phyloP scores from a whole-genome alignment of 2,329 filamentous ascomycete species.

The Tolypocladium ophioglossoides region DNA sequence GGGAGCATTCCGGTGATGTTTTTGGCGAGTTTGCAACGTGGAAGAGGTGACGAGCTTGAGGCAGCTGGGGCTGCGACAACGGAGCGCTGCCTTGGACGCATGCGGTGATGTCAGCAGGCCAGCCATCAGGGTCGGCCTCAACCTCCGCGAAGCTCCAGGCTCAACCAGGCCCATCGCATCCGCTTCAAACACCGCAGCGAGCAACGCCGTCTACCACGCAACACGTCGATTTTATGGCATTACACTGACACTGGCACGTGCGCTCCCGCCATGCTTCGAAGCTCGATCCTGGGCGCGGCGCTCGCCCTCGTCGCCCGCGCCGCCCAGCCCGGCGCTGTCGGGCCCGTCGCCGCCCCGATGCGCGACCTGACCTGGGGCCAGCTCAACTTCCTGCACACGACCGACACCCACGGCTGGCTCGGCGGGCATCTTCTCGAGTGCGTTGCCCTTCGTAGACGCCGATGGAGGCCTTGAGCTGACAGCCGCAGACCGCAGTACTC shows the following conservation, averaged over 20 bases:
- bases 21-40: too few relatives aligned
- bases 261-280: constrained; percentile 14
- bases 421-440: constrained; percentile 87
- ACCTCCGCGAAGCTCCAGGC: not conserved
- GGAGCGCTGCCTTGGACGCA: too few relatives aligned
- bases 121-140: not conserved
- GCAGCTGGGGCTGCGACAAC: too few relatives aligned
- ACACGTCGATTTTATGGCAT: not conserved
- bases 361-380: constrained; percentile 84
- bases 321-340: constrained; percentile 70
- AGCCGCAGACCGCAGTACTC: constrained; percentile 69
- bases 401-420: constrained; percentile 93
- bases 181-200: not conserved
- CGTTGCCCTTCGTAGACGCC: constrained; percentile 11
- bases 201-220: not conserved
- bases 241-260: not conserved
- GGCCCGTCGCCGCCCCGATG: constrained; percentile 69
- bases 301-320: constrained; percentile 27
- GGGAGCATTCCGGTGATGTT: not conserved
- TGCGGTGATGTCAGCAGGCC: not conserved
- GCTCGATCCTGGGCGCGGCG: constrained; percentile 13
- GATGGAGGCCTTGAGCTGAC: not conserved
- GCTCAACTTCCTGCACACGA: constrained; percentile 94
- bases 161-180: not conserved
- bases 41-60: too few relatives aligned